phyloP scores from a whole-genome alignment of 2,329 filamentous ascomycete species.

The Botryosphaeria dothidea region DNA sequence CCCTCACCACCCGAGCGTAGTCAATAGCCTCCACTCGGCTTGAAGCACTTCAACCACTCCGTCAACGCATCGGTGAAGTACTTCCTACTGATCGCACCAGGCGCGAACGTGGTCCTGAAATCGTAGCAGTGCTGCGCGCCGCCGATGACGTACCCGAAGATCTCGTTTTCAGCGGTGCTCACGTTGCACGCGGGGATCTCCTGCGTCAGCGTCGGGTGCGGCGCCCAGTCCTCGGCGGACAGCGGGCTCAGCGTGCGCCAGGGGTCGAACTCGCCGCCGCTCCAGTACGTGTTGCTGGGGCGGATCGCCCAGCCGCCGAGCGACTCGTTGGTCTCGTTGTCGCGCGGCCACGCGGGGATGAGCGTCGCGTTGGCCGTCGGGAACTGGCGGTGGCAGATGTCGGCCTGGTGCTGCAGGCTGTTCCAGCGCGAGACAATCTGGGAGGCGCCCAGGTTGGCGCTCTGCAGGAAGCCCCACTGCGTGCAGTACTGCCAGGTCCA shows the following conservation, averaged over 20 bases:
- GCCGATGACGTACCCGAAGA: constrained; percentile 51
- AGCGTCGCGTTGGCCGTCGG: constrained; percentile 44
- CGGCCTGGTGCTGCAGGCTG: constrained; percentile 44
- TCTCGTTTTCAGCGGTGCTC: constrained; percentile 33
- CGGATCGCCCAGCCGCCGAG: constrained; percentile 55
- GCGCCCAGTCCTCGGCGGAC: constrained; percentile 43
- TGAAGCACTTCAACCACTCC: constrained; percentile 41
- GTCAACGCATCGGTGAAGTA: constrained; percentile 45
- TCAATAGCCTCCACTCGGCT: background rate
- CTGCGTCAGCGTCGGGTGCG: constrained; percentile 40
- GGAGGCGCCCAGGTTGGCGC: constrained; percentile 49
- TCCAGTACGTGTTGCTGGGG: constrained; percentile 55
- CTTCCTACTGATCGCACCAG: constrained; percentile 30
- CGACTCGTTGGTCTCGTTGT: constrained; percentile 41
- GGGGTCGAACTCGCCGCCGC: constrained; percentile 53
- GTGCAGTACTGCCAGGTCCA: constrained; percentile 58
- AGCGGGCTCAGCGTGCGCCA: constrained; percentile 52
- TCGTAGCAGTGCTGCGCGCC: constrained; percentile 54
- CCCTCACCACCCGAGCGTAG: background rate
- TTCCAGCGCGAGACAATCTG: constrained; percentile 51
- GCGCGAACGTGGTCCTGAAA: constrained; percentile 37
- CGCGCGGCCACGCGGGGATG: constrained; percentile 41
- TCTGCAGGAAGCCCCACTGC: constrained; percentile 54
- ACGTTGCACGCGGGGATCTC: constrained; percentile 47
- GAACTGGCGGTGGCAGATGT: constrained; percentile 52